These are phyloP conservation scores for Ustilaginoidea virens DNA, from an alignment of 2,329 filamentous ascomycete genomes.

Conservation along the genomic window DNA sequence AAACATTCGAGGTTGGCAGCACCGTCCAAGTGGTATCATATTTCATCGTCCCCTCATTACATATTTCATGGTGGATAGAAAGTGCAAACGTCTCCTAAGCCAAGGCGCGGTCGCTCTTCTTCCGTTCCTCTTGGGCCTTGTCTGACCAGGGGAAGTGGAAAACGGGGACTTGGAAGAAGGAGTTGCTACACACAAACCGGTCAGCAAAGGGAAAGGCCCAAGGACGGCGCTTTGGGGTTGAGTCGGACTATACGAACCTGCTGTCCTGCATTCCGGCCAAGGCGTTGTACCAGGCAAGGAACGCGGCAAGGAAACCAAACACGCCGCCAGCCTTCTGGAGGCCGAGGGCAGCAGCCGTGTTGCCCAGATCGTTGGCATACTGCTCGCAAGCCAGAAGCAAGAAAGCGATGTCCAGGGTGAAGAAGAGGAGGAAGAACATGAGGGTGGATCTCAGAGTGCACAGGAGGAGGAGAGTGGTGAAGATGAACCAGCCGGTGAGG, in stretches of 20 bases:
- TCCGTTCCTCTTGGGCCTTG: constrained; percentile 47
- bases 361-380: constrained; percentile 36
- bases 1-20: too few relatives aligned
- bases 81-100: constrained; percentile 6
- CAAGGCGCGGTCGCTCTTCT: constrained; percentile 21
- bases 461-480: constrained; percentile 58
- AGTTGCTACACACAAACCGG: constrained; percentile 39
- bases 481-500: constrained; percentile 72
- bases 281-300: constrained; percentile 78
- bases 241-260: constrained; percentile 40
- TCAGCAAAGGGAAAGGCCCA: too few relatives aligned
- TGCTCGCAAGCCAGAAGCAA: constrained; percentile 54
- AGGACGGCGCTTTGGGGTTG: too few relatives aligned
- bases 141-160: constrained; percentile 92
- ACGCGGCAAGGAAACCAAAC: constrained; percentile 69
- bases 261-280: constrained; percentile 66
- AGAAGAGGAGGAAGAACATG: constrained; percentile 65
- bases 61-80: too few relatives aligned
- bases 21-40: too few relatives aligned
- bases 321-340: constrained; percentile 58
- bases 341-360: constrained; percentile 24
- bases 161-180: constrained; percentile 84
- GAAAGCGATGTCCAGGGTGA: constrained; percentile 63
- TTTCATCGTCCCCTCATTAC: too few relatives aligned
- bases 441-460: constrained; percentile 65